Evolutionary conservation across 768 basidiomycete genomes (phyloP).

Genomic region (Kwoniella sp.): DNA sequence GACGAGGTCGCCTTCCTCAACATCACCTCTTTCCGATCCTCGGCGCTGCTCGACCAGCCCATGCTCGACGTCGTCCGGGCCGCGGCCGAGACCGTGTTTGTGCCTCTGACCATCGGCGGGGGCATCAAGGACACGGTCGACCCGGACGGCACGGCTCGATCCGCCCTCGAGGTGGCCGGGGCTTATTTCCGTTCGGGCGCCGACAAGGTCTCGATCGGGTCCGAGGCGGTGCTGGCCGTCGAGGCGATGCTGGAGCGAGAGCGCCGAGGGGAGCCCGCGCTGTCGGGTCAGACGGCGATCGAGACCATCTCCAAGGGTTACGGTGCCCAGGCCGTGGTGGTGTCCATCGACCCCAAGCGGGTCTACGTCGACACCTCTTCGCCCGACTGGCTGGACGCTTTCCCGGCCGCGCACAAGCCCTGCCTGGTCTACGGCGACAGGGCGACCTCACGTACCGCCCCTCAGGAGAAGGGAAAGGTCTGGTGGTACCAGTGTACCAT

Average conservation of each 20-base stretch:
- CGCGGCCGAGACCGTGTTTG: constrained; percentile 83
- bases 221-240: constrained; percentile 90
- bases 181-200: constrained; percentile 96
- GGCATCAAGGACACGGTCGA: constrained; percentile 95
- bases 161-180: constrained; percentile 89
- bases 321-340: constrained; percentile 94
- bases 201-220: constrained; percentile 97
- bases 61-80: constrained; percentile 94
- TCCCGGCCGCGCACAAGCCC: constrained; percentile 55
- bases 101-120: constrained; percentile 97
- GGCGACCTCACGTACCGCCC: constrained; percentile 50
- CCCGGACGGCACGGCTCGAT: constrained; percentile 82
- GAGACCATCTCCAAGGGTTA: constrained; percentile 86
- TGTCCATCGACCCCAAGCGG: constrained; percentile 88
- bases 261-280: constrained; percentile 50
- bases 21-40: constrained; percentile 98
- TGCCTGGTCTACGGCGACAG: constrained; percentile 45
- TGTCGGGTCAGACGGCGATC: constrained; percentile 71
- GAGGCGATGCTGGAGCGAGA: constrained; percentile 61
- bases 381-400: constrained; percentile 40
- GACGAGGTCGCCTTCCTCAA: constrained; percentile 97
- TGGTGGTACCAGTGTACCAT: constrained; percentile 99
- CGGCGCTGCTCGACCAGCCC: constrained; percentile 90
- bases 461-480: constrained; percentile 64
- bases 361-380: constrained; percentile 64